Evolutionary conservation across 495 filamentous ascomycete genomes (phyloP).

Genomic region (Achaetomiella virescens): DNA sequence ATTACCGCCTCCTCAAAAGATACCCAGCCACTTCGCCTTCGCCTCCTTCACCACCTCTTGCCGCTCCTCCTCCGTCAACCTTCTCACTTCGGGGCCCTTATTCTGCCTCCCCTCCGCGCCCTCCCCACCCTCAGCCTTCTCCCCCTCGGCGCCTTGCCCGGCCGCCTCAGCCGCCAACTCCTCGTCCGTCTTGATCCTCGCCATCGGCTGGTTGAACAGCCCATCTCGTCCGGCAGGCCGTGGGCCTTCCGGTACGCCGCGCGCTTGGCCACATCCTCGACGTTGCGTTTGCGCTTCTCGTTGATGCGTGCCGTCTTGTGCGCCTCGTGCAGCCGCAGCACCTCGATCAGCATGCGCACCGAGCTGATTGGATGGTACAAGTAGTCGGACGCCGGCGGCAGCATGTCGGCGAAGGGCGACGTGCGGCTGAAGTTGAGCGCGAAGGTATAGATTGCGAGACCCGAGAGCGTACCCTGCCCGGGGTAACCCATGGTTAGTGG

Average conservation of each 20-base stretch:
- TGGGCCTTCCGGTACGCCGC: constrained; percentile 73
- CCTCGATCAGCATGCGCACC: constrained; percentile 50
- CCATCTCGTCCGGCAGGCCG: constrained; percentile 58
- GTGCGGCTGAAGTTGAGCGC: constrained; percentile 60
- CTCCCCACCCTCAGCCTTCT: neutral
- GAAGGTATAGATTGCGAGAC: constrained; percentile 62
- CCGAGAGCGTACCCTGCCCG: constrained; percentile 56
- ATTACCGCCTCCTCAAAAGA: constrained; percentile 28
- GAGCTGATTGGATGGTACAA: constrained; percentile 58
- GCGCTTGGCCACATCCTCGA: constrained; percentile 78
- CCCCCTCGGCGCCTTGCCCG: neutral
- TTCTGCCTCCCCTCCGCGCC: neutral
- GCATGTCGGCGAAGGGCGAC: constrained; percentile 65
- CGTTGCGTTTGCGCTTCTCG: constrained; percentile 57
- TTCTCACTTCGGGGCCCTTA: neutral
- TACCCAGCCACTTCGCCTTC: constrained; percentile 40
- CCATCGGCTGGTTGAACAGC: constrained; percentile 24
- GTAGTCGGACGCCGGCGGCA: constrained; percentile 57
- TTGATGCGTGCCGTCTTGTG: constrained; percentile 55
- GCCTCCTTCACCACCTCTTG: constrained; percentile 11
- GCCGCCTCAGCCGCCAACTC: constrained; percentile 6
- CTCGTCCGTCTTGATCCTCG: constrained; percentile 8
- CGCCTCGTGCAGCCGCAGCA: constrained; percentile 63
- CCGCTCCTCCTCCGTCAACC: constrained; percentile 12
- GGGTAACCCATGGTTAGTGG: too few species aligned